Evolutionary conservation across 176 grass and related monocot genomes (phyloP), one percentile per base, ranked within the genome.

Genomic region (Puccinellia tenuiflora): DNA sequence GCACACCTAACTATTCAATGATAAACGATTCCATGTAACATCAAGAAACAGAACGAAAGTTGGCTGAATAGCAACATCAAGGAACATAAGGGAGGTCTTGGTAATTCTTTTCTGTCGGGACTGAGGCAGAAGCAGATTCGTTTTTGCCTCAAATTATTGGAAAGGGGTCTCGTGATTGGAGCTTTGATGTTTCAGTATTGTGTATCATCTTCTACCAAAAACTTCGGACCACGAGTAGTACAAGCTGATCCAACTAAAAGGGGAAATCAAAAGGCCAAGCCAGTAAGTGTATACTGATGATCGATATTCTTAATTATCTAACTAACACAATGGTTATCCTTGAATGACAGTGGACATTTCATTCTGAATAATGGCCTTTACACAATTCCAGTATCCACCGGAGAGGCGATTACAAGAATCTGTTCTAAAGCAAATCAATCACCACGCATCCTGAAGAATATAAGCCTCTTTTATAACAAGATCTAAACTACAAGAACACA

Each of bases 1-100:
- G 52, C 17, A 31, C 18, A 83, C n/a, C 25, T 20, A 22, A 42
- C 14, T 62, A 40, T 73, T 55, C 79, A 82, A 64, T 76, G 57
- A 84, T 38, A 31, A 85, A 69, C 51, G 1, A 71, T 39, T 71
- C 75, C 74, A 38, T 79, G 63, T 63, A 64, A 68, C 69, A 50
- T 81, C 55, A 84, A 73, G 64, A 60, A 61, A 76, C 38, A 85
- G 57, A 57, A 59, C 35, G 28, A 60, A 38, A 62, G 31, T 62
- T 81, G 59, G 83, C 22, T 61, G 40, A 17, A 52, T 68, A 60
- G 53, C 38, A 50, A 18, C 70, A 76, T 62, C 70, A 70, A 29
- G n/a, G 51, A 65, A 61, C 43, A 39, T 31, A 71, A 55, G 53
- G 61, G 42, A 52, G n/a, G 22, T 20, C 34, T 5, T 74, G 45